Base-by-base conservation (phyloP, 495 filamentous ascomycete species). In the Penicillium mononematosum region DNA sequence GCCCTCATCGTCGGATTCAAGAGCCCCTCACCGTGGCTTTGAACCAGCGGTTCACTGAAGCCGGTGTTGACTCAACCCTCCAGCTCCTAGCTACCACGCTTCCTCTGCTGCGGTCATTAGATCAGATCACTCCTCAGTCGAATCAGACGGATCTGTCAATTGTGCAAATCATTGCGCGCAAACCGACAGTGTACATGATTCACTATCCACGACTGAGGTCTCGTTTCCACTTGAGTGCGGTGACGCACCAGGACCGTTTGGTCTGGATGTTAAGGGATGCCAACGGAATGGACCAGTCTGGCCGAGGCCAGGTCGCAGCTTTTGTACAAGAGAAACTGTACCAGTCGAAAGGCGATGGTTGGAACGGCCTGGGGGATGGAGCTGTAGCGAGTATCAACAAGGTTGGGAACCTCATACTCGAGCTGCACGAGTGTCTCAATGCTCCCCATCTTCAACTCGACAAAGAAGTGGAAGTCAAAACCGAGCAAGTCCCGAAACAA, bases 1-100 rank as follows among this genome's bases (percentile, higher is more conserved):
- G 91, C 59, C 92, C 92, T 0, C 92, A 96, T 66, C 76, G 87
- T 44, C 83, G 88, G 16, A 85, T 92, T 19, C 73, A 83, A 36
- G 83, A 88, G 51, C 73, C 81, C 29, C 75, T 97, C 12, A 81
- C 79, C 7, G 74, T 74, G 17, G 73, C 82, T 38, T 70, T 94
- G 49, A 92, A 92, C 66, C 58, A 66, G 16, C 50, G 55, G 38
- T 75, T 75, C 24, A 67, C 73, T 24, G 60, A 78, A n/a, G 55
- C 67, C 1, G 81, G 83, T 11, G 72, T 92, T 27, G 73, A 82
- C 53, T 65, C 68, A 8, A 80, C 88, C 31, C 74, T 84, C 20
- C 73, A 68, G 10, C 58, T 80, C 31, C 76, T 92, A 29, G 63
- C 73, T 1, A 66, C 83, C 17, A 93, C 90, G 1, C 76, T 94